Conservation (phyloP, 805 yeast genomes). For the Cephaloascus albidus region DNA sequence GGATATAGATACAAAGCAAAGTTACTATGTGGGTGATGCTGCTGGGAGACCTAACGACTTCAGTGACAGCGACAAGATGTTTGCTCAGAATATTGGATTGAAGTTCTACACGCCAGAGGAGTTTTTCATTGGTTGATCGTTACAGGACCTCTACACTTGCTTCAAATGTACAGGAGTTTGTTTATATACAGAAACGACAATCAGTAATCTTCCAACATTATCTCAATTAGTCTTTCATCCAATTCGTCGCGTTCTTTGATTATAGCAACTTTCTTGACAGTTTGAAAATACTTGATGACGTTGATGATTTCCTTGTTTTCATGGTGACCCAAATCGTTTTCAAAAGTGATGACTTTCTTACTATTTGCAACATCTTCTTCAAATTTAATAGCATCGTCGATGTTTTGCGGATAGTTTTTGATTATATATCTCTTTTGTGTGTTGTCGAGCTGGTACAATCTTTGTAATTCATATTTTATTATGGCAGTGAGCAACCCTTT, state of each 20-base stretch:
- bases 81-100: conserved; percentile 53
- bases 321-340: conserved; percentile 17
- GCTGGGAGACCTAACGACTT: conserved; percentile 79
- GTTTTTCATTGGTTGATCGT: conserved; percentile 20
- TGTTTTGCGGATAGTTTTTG: conserved; percentile 48
- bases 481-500: conserved; percentile 43
- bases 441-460: conserved; percentile 13
- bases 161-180: neutral
- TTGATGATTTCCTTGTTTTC: conserved; percentile 21
- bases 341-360: conserved; percentile 26
- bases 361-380: conserved; percentile 58
- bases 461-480: conserved; percentile 25
- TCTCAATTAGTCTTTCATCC: conserved; percentile 12
- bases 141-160: neutral
- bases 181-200: too few species aligned
- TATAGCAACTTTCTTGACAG: conserved; percentile 42
- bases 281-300: conserved; percentile 53
- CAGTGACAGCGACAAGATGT: conserved; percentile 66
- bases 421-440: conserved; percentile 40
- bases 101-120: conserved; percentile 68
- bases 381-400: conserved; percentile 62
- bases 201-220: conserved; percentile 11
- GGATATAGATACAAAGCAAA: conserved; percentile 10
- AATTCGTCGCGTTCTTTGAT: conserved; percentile 10
- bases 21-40: conserved; percentile 90